Evolutionary conservation across 306 rosid genomes (phyloP), one percentile per base, ranked within the genome.

Genomic region (Casuarina glauca): DNA sequence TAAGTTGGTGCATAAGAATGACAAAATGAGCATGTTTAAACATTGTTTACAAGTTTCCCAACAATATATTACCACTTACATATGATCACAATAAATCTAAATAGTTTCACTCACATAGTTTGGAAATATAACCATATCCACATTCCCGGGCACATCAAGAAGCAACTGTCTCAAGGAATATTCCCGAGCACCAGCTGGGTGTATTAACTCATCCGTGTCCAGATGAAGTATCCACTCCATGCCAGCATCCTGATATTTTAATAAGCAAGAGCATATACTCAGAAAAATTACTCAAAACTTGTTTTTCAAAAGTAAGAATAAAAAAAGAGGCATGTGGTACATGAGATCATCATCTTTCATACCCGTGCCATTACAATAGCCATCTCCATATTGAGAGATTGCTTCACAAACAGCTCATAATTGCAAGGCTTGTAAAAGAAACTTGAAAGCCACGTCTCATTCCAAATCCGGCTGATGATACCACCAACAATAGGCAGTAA

Each of bases 341-440:
- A 76, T 19, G 73, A 76, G 72, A 78, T 42, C 26, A 74, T 52
- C 80, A 52, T 76, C 51, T 58, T 80, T 7, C 88, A 83, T 95
- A 95, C 98, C 98, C 96, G 88, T 88, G 98, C 98, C 97, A 95
- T 89, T 69, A 86, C 91, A 81, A 95, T 95, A 73, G 97, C 97
- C 93, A 95, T 92, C 89, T 95, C 98, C 98, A 95, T 95, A 74
- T 95, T 92, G 85, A 95, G 98, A 79, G 98, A 92, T 82, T 95
- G 98, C 89, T 95, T 95, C 85, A 95, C 99, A 87, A 95, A 95
- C 60, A 95, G 93, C 75, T 95, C 99, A 78, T 93, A 93, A 85
- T 95, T 95, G 91, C 99, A 95, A 48, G 98, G 98, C 83, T 92
- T 95, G 84, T 95, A 95, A 85, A 95, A 95, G 96, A 95, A 95